These are phyloP conservation scores for Aspergillus eucalypticola DNA, from an alignment of 2,329 filamentous ascomycete species.

Conservation along the genomic window DNA sequence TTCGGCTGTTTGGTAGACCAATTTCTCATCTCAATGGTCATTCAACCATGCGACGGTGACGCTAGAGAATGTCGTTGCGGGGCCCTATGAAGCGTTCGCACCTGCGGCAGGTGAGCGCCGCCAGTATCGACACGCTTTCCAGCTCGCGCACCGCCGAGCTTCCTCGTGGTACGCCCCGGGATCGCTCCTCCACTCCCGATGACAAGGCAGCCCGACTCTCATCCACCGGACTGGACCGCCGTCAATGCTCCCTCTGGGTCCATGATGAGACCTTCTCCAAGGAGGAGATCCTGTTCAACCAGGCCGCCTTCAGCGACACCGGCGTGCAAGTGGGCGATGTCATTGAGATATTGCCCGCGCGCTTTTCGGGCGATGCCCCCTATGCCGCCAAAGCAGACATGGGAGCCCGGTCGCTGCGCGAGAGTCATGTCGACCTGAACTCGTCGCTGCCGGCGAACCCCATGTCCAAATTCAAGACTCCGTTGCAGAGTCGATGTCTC, in stretches of 20 bases:
- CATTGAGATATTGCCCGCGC: constrained; percentile 68
- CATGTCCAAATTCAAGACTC: constrained; percentile 39
- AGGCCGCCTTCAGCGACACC: constrained; percentile 65
- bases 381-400: constrained; percentile 33
- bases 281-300: constrained; percentile 78
- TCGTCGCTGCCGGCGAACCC: constrained; percentile 23
- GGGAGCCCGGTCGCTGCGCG: constrained; percentile 28
- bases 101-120: constrained; percentile 43
- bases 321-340: constrained; percentile 67
- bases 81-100: constrained; percentile 43
- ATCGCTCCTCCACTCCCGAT: constrained; percentile 26
- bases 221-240: constrained; percentile 31
- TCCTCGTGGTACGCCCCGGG: constrained; percentile 26
- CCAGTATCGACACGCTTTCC: constrained; percentile 39
- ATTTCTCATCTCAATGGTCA: not conserved
- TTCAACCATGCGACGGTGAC: constrained; percentile 24
- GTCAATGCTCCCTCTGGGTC: constrained; percentile 54
- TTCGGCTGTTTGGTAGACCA: too few species aligned
- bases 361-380: constrained; percentile 45
- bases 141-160: constrained; percentile 33
- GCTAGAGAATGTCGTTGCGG: constrained; percentile 38
- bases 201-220: constrained; percentile 28
- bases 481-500: constrained; percentile 56
- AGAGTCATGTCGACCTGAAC: constrained; percentile 31
- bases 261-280: constrained; percentile 73